Evolutionary conservation across 2,329 filamentous ascomycete genomes (phyloP).

Genomic region (Ambrosiella cleistominuta): DNA sequence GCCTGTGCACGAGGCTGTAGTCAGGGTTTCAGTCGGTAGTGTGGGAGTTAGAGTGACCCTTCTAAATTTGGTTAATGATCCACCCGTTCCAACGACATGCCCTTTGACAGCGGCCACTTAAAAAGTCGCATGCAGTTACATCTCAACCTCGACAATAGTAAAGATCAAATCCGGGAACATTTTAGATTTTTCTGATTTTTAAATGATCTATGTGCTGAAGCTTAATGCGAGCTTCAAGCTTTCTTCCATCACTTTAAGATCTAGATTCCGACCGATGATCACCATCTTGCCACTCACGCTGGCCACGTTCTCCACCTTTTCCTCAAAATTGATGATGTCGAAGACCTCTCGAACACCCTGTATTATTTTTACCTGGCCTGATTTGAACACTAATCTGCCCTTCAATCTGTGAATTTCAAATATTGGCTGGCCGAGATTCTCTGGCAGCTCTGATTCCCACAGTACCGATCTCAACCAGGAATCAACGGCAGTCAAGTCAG

Average conservation of each 20-base stretch:
- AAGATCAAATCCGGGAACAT: no score
- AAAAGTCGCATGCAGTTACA: no score
- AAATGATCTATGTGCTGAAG: no score
- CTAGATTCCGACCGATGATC: conserved; percentile 42
- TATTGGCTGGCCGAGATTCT: conserved; percentile 18
- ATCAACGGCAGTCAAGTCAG: conserved; percentile 50
- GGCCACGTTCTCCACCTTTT: conserved; percentile 16
- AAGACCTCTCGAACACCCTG: conserved; percentile 91
- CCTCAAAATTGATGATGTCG: conserved; percentile 56
- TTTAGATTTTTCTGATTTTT: no score
- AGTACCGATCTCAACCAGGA: conserved; percentile 66
- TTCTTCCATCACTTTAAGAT: conserved; percentile 31
- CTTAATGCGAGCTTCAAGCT: conserved; percentile 21
- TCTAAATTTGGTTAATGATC: background rate
- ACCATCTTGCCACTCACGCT: conserved; percentile 38
- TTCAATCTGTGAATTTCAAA: conserved; percentile 85
- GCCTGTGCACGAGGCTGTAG: conserved; percentile 8
- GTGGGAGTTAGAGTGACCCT: background rate
- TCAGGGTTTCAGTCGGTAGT: background rate
- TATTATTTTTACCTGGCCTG: conserved; percentile 55
- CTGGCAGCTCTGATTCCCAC: conserved; percentile 57
- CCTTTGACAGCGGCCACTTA: background rate
- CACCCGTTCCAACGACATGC: background rate
- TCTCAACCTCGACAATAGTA: no score
- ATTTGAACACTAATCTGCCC: conserved; percentile 49